Conservation (phyloP, 768 basidiomycete genomes). For the Pluteus cervinus region DNA sequence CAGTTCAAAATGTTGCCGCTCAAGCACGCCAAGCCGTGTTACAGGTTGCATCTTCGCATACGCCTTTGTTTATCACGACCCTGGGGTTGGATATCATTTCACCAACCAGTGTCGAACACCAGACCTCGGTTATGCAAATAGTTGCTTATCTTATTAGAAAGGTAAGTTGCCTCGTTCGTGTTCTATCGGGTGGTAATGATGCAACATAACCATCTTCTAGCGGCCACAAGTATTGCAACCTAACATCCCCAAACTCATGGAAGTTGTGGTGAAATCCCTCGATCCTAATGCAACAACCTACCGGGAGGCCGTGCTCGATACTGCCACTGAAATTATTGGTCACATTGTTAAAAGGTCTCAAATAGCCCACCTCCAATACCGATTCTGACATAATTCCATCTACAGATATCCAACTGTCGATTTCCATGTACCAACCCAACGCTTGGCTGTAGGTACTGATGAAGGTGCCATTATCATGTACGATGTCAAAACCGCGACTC, state of each 20-base stretch:
- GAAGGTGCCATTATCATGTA: slow-evolving; percentile 97
- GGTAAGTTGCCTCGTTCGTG: slow-evolving; percentile 34
- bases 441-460: slow-evolving; percentile 86
- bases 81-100: slow-evolving; percentile 84
- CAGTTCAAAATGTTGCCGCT: slow-evolving; percentile 59
- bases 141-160: slow-evolving; percentile 92
- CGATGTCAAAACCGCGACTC: slow-evolving; percentile 92
- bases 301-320: slow-evolving; percentile 81
- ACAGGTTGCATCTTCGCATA: slow-evolving; percentile 77
- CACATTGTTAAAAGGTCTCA: slow-evolving; percentile 90
- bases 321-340: slow-evolving; percentile 91
- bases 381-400: neutral
- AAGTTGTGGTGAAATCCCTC: slow-evolving; percentile 93
- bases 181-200: neutral
- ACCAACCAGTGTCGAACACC: slow-evolving; percentile 65
- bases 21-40: slow-evolving; percentile 83
- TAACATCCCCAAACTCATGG: slow-evolving; percentile 79
- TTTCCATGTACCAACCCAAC: slow-evolving; percentile 83
- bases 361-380: neutral
- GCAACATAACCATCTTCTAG: slow-evolving; percentile 26
- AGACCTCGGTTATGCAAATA: slow-evolving; percentile 87
- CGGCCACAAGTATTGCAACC: slow-evolving; percentile 82
- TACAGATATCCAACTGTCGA: slow-evolving; percentile 87
- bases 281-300: slow-evolving; percentile 80
- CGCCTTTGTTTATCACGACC: slow-evolving; percentile 91